Evolutionary conservation across 352 stramenopile species (phyloP), one percentile per base, ranked within the genome.

Genomic region (Globisporangium rhizosaccharum): DNA sequence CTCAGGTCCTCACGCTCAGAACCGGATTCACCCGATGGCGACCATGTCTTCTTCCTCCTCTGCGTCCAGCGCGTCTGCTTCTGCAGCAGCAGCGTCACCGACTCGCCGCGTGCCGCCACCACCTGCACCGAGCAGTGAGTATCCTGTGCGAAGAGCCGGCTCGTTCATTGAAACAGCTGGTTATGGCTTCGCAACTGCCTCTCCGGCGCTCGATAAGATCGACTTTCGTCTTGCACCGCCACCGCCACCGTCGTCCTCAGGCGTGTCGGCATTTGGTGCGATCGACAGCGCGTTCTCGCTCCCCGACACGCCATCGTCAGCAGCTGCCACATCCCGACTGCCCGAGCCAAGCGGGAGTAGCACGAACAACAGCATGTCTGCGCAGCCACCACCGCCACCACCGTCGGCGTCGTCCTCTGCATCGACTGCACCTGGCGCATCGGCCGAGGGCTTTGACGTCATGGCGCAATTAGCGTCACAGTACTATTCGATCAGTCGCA

Each of bases 381-480:
- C 57, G 36, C 41, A n/a, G 28, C 20, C 58, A 18, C 42, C 42
- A 30, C 58, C 56, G 9, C 41, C 57, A n/a, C 23, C 41, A 23
- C 42, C 41, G 14, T 5, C 36, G 30, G 11, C 33, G 4, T 18
- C 51, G 9, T 23, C 39, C 33, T 18, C 44, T 3, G n/a, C 52
- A 11, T 23, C 54, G n/a, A 33, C 51, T 20, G 53, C 61, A 48
- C 28, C 33, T 39, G 33, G 33, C 33, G 33, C 33, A 39, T 12
- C 33, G 8, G 57, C 41, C 23, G 61, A 70, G 26, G 79, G 85
- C 58, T 79, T 92, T 65, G 83, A 92, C 60, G 79, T 92, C 36
- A 90, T 92, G 81, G 80, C 83, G 49, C 83, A 92, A 64, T 59
- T 92, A 37, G 83, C 83, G 41, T 91, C 79, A 41, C 82, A 91